phyloP scores from a whole-genome alignment of 2,329 filamentous ascomycete species.

The Didymella pomorum region DNA sequence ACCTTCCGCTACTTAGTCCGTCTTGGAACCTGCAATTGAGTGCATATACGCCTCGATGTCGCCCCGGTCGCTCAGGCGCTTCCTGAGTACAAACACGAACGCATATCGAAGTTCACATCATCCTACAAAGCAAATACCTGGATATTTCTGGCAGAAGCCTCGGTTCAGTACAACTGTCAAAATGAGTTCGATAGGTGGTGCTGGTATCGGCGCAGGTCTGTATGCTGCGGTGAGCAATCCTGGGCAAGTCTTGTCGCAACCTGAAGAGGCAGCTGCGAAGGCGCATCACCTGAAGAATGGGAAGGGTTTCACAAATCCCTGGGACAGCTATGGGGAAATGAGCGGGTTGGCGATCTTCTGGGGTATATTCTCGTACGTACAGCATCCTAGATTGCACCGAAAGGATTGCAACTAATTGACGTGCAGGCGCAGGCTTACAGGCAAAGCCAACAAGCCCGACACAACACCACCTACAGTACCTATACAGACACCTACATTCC shows the following conservation, averaged over 20 bases:
- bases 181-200: constrained; percentile 43
- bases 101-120: constrained; percentile 1
- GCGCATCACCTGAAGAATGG: constrained; percentile 62
- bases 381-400: no score
- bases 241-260: constrained; percentile 49
- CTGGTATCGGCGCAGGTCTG: constrained; percentile 40
- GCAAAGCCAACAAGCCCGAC: constrained; percentile 64
- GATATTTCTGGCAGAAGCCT: constrained; percentile 31
- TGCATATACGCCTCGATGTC: constrained; percentile 26
- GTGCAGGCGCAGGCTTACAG: constrained; percentile 57
- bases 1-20: constrained; percentile 19
- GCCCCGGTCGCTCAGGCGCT: constrained; percentile 16
- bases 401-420: not conserved
- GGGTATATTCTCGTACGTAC: constrained; percentile 51
- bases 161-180: constrained; percentile 35
- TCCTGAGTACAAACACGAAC: constrained; percentile 3
- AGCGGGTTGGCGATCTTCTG: constrained; percentile 44
- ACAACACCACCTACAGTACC: constrained; percentile 71
- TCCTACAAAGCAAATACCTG: not conserved
- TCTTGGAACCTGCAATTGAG: constrained; percentile 15
- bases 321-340: constrained; percentile 60
- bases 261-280: constrained; percentile 57
- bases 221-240: constrained; percentile 55
- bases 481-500: constrained; percentile 72
- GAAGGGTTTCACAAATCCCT: constrained; percentile 66